Evolutionary conservation across 1,284 basidiomycete genomes (phyloP).

Genomic region (Leucoagaricus sp.): DNA sequence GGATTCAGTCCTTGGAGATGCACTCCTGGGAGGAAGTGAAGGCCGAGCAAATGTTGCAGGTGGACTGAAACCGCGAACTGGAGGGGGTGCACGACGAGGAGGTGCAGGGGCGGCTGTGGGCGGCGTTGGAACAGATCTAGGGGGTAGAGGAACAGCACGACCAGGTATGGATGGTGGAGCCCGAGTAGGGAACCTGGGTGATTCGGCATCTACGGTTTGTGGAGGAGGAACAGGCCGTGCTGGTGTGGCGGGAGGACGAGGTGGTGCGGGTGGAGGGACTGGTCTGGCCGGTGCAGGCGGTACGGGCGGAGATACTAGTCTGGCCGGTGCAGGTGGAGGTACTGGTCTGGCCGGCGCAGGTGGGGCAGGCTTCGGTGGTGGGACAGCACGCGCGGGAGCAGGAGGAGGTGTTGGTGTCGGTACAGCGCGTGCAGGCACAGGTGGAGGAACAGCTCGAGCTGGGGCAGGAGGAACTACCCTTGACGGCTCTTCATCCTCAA

Average conservation of each 20-base stretch:
- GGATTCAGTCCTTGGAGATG: slow-evolving; percentile 34
- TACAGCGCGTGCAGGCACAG: slow-evolving; percentile 10
- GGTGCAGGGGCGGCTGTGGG: slow-evolving; percentile 27
- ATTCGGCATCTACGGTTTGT: slow-evolving; percentile 33
- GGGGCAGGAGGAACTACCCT: slow-evolving; percentile 26
- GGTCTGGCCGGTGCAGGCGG: slow-evolving; percentile 15
- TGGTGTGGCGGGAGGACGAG: background rate
- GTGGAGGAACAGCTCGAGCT: slow-evolving; percentile 22
- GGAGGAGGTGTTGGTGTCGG: slow-evolving; percentile 20
- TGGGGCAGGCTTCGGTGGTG: slow-evolving; percentile 8
- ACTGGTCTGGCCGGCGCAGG: slow-evolving; percentile 15
- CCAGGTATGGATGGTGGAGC: background rate
- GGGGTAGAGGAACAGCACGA: slow-evolving; percentile 24
- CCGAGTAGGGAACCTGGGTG: slow-evolving; percentile 25
- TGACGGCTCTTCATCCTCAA: background rate
- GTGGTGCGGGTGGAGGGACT: slow-evolving; percentile 2
- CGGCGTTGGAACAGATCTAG: too few species aligned
- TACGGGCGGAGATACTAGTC: slow-evolving; percentile 18
- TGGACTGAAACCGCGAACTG: slow-evolving; percentile 34
- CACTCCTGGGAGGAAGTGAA: slow-evolving; percentile 34
- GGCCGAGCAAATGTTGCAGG: slow-evolving; percentile 36
- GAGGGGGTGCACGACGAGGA: slow-evolving; percentile 33
- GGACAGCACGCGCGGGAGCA: background rate
- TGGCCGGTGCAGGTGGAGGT: slow-evolving; percentile 15
- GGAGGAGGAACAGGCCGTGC: slow-evolving; percentile 20